Base-by-base conservation (phyloP, 176 grass and related monocot species). In the Musa troglodytarum region DNA sequence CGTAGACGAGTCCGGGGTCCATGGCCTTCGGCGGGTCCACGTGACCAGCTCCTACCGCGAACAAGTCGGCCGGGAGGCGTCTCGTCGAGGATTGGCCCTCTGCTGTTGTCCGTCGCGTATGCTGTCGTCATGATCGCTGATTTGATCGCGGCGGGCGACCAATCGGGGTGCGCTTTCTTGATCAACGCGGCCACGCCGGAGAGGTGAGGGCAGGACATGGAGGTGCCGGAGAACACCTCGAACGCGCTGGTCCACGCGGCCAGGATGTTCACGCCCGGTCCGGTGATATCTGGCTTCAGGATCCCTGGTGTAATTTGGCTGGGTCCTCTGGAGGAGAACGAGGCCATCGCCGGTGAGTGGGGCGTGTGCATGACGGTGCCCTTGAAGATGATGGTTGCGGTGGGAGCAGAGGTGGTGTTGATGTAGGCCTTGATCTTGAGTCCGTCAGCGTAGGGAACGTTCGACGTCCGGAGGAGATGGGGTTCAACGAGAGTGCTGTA, bases 91-190 rank as follows among this genome's bases (percentile, higher is more conserved):
- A 96, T 89, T 6, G 81, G 86, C 67, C 87, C 87, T 55, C 83
- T 80, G 15, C 29, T 43, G 77, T 77, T 81, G 51, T 85, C 55
- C 1, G 3, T 85, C 5, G 54, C 11, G 9, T 84, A 64, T 0
- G 86, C 74, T 9, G 89, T 89, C 50, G 92, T 96, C 84, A 96
- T 87, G 23, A 96, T 53, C 12, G 92, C 84, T 4, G 92, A 96
- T 63, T 87, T 92, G 81, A 96, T 92, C 21, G 89, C 84, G 11
- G 89, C 82, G 1, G 92, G 67, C 19, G 92, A 92, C 92, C 89
- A 92, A 11, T 82, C 70, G 6, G 92, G 86, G 82, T 89, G 92
- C 50, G 71, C 82, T 14, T 73, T 85, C 81, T 82, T 96, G n/a
- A 96, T 25, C 21, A 96, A 29, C 53, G 86, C 89, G 16, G 80